phyloP scores from a whole-genome alignment of 2,329 filamentous ascomycete species.

The Bipolaris bicolor region DNA sequence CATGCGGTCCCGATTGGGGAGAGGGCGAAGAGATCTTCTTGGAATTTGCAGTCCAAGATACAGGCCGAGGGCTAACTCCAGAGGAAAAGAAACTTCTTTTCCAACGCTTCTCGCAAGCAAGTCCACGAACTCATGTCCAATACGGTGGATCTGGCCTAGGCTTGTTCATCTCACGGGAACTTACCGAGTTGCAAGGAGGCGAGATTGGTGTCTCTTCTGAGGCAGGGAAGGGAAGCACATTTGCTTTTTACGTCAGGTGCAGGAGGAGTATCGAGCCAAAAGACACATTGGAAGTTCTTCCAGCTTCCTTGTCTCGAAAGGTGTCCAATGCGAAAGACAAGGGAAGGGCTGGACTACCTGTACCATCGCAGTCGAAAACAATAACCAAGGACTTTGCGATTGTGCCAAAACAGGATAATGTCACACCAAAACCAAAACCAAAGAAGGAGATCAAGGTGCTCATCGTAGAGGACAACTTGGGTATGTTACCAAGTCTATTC shows the following conservation, averaged over 20 bases:
- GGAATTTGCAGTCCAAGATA: slow-evolving; percentile 76
- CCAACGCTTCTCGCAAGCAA: slow-evolving; percentile 79
- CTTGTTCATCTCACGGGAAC: slow-evolving; percentile 76
- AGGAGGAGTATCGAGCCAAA: slow-evolving; percentile 59
- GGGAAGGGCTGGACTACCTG: slow-evolving; percentile 14
- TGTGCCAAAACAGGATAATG: slow-evolving; percentile 16
- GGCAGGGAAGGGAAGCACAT: slow-evolving; percentile 72
- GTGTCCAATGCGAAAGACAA: slow-evolving; percentile 41
- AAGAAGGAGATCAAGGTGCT: slow-evolving; percentile 40
- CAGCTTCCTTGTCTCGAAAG: slow-evolving; percentile 36
- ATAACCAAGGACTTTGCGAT: slow-evolving; percentile 48
- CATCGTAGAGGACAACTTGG: slow-evolving; percentile 53
- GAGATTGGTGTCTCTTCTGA: slow-evolving; percentile 76
- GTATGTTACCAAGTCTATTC: slow-evolving; percentile 20
- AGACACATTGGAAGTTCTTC: slow-evolving; percentile 34
- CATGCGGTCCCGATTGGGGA: slow-evolving; percentile 70
- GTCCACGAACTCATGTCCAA: slow-evolving; percentile 74
- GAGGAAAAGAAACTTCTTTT: slow-evolving; percentile 78
- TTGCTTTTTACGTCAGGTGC: slow-evolving; percentile 77
- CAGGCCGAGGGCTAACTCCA: slow-evolving; percentile 73
- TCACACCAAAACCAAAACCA: slow-evolving; percentile 14
- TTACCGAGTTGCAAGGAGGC: slow-evolving; percentile 82
- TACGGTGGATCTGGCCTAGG: slow-evolving; percentile 82
- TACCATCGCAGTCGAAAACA: slow-evolving; percentile 16
- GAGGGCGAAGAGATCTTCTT: slow-evolving; percentile 69